Evolutionary conservation across 2,329 filamentous ascomycete genomes (phyloP), one percentile per base, ranked within the genome.

Genomic region (Colletotrichum brevisporum): DNA sequence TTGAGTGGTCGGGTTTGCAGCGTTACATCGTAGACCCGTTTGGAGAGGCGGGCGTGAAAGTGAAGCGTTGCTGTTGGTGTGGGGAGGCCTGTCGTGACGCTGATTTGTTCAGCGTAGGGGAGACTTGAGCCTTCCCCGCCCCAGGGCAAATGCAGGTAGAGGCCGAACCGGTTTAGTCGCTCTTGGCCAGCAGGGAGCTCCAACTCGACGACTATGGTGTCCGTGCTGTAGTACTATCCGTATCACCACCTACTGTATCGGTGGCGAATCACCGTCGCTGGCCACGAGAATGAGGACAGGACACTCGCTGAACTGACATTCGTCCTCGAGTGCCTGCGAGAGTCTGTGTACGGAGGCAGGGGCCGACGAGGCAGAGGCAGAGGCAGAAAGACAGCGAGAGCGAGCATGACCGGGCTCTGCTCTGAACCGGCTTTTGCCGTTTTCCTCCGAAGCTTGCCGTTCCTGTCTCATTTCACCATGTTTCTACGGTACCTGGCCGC

Each of bases 171-270:
- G 66, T 55, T 58, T 69, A 66, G 66, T 50, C 21, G 43, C 51
- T 60, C 55, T 69, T 69, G 61, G 62, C 66, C 31, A 50, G 62
- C 61, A 59, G 45, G 48, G 24, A 47, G 48, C 41, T 58, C 54
- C 61, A 65, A 68, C 65, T 59, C n/a, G 55, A 64, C 65, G 41
- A 51, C 24, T 31, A 27, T n/a, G 21, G 21, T 24, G 4, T 24
- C 21, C 21, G 21, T 24, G 21, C 21, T 24, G 21, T 24, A 24
- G 21, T 24, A n/a, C n/a, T n/a, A 24, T 24, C 21, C 21, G 21
- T 24, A 24, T 24, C 21, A 24, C 21, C 21, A 24, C 21, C 21
- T 24, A 24, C 21, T 55, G 45, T 51, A 6, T 48, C 39, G 15
- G 54, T 26, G 27, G 27, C 63, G 48, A 55, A 48, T 31, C 45